phyloP scores from a whole-genome alignment of 352 stramenopile species.

The Globisporangium viniferum region DNA sequence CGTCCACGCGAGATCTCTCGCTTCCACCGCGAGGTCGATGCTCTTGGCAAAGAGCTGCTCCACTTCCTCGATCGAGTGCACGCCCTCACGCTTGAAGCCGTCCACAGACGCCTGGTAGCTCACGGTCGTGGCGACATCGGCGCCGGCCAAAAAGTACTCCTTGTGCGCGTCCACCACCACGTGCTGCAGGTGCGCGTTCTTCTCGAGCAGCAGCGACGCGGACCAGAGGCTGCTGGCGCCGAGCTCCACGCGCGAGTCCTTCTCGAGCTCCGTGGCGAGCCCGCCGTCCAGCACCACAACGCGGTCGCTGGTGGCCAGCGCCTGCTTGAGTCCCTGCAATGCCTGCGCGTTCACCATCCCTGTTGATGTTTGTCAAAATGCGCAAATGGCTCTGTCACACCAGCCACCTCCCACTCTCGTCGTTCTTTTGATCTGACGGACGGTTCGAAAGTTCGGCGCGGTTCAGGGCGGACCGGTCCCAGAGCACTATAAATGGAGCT shows the following conservation, averaged over 20 bases:
- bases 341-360: conserved; percentile 22
- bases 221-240: conserved; percentile 65
- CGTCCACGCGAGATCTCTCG: conserved; percentile 54
- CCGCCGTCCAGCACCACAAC: conserved; percentile 75
- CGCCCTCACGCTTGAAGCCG: conserved; percentile 69
- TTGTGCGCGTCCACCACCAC: conserved; percentile 70
- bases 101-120: conserved; percentile 87
- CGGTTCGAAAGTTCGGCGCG: neutral
- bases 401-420: neutral
- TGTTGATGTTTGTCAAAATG: neutral
- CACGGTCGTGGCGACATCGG: conserved; percentile 75
- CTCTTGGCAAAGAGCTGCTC: conserved; percentile 69
- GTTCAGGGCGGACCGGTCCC: neutral
- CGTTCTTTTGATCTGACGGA: neutral
- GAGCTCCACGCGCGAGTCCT: conserved; percentile 58
- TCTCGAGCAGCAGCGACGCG: conserved; percentile 58
- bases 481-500: neutral
- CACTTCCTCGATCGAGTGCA: conserved; percentile 40
- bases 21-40: conserved; percentile 66
- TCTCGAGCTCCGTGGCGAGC: conserved; percentile 77
- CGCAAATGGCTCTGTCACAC: neutral
- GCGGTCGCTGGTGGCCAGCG: conserved; percentile 21
- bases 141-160: conserved; percentile 71
- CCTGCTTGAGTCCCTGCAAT: conserved; percentile 32
- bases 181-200: conserved; percentile 43